Evolutionary conservation across 345 rosid species (phyloP).

Genomic region (Acer saccharum): DNA sequence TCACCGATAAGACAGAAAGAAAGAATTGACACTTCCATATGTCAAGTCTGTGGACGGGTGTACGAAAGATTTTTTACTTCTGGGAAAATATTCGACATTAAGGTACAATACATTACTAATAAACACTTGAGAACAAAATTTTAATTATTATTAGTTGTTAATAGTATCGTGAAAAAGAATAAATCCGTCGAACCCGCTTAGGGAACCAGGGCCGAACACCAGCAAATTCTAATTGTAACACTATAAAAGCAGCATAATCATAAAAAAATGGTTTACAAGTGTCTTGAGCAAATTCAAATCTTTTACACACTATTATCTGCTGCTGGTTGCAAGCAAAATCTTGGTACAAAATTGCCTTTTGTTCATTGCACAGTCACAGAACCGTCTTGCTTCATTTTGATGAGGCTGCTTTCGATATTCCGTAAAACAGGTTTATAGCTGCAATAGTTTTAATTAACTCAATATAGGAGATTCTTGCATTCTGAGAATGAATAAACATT

Average conservation of each 20-base stretch:
- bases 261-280: not conserved
- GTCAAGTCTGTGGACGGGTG: too few relatives aligned
- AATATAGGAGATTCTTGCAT: not conserved
- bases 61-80: too few relatives aligned
- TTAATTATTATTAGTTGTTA: not conserved
- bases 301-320: not conserved
- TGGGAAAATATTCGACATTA: too few relatives aligned
- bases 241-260: not conserved
- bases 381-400: conserved; percentile 88
- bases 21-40: not conserved
- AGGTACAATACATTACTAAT: too few relatives aligned
- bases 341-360: not conserved
- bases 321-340: not conserved
- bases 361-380: conserved; percentile 47
- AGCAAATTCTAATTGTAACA: not conserved
- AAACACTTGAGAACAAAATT: not conserved
- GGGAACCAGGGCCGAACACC: not conserved
- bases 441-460: conserved; percentile 30
- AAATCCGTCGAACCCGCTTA: not conserved
- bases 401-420: conserved; percentile 78
- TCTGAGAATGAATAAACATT: not conserved
- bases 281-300: not conserved
- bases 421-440: conserved; percentile 86
- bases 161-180: not conserved
- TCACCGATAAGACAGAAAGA: too few relatives aligned